phyloP scores from a whole-genome alignment of 441 rosid species.

The Aleurites moluccanus region DNA sequence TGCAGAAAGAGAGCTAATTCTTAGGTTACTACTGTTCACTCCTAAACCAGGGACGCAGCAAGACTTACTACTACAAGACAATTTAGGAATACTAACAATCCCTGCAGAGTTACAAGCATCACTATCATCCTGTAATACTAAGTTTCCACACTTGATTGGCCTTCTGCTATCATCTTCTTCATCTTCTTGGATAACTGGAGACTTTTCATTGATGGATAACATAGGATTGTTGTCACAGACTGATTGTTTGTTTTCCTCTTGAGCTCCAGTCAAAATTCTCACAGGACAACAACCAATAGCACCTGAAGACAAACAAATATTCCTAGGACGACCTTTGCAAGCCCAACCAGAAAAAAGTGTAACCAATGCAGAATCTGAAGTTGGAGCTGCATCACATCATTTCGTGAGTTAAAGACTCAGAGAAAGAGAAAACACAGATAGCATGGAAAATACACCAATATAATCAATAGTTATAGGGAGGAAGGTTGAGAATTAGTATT shows the following conservation, averaged over 20 bases:
- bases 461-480: constrained; percentile 9
- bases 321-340: constrained; percentile 57
- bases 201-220: constrained; percentile 30
- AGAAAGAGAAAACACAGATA: constrained; percentile 22
- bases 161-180: constrained; percentile 33
- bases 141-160: constrained; percentile 38
- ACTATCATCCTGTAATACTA: constrained; percentile 24
- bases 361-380: constrained; percentile 59
- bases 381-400: constrained; percentile 55
- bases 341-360: constrained; percentile 84
- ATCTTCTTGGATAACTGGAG: constrained; percentile 23
- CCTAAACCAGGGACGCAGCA: constrained; percentile 74
- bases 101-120: constrained; percentile 27
- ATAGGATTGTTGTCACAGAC: constrained; percentile 27
- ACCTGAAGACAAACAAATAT: constrained; percentile 47
- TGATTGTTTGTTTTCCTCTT: constrained; percentile 32
- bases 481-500: constrained; percentile 14
- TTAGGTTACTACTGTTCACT: constrained; percentile 47
- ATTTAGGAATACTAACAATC: constrained; percentile 17
- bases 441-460: neutral
- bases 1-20: constrained; percentile 53
- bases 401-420: constrained; percentile 23
- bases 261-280: constrained; percentile 23
- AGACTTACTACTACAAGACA: constrained; percentile 36
- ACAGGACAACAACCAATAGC: constrained; percentile 55